phyloP scores from a whole-genome alignment of 2,329 filamentous ascomycete genomes.

The Claviceps capensis region DNA sequence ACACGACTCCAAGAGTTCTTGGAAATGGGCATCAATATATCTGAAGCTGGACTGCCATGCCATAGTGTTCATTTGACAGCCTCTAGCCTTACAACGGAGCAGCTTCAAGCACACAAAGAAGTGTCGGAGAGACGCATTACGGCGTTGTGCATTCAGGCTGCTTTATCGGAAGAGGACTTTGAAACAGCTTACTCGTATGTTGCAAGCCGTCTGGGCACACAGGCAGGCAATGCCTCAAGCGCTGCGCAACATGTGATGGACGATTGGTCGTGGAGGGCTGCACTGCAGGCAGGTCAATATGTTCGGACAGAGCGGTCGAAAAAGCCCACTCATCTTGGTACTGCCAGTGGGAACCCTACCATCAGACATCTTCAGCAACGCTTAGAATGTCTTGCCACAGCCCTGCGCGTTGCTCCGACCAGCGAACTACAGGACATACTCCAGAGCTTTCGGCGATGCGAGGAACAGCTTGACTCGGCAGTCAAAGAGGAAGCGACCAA shows the following conservation, averaged over 20 bases:
- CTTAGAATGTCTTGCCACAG: slow-evolving; percentile 65
- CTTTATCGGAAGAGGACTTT: slow-evolving; percentile 64
- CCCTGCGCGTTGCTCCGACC: slow-evolving; percentile 59
- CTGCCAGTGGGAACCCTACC: slow-evolving; percentile 42
- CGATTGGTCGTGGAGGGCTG: slow-evolving; percentile 66
- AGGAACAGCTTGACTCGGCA: slow-evolving; percentile 59
- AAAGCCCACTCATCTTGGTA: slow-evolving; percentile 45
- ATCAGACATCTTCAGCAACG: slow-evolving; percentile 67
- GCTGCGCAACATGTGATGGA: slow-evolving; percentile 26
- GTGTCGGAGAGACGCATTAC: slow-evolving; percentile 53
- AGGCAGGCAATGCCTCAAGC: slow-evolving; percentile 2
- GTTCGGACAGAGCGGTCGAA: slow-evolving; percentile 39
- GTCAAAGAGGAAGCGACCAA: slow-evolving; percentile 52
- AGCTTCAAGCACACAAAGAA: slow-evolving; percentile 14
- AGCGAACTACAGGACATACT: slow-evolving; percentile 61
- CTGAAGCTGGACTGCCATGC: slow-evolving; percentile 38
- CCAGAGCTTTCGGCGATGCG: slow-evolving; percentile 60
- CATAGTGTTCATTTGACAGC: not conserved
- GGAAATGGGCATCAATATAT: slow-evolving; percentile 53
- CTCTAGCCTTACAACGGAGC: not conserved
- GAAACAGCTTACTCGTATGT: slow-evolving; percentile 81
- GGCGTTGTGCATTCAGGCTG: slow-evolving; percentile 69
- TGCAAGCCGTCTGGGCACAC: slow-evolving; percentile 47
- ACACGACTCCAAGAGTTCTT: slow-evolving; percentile 62
- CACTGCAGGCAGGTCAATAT: slow-evolving; percentile 65